A percentile compares a stretch with the other conserved stretches of the same genome.
phyloP scores from a whole-genome alignment of 306 rosid genomes.

The Vicia faba region DNA sequence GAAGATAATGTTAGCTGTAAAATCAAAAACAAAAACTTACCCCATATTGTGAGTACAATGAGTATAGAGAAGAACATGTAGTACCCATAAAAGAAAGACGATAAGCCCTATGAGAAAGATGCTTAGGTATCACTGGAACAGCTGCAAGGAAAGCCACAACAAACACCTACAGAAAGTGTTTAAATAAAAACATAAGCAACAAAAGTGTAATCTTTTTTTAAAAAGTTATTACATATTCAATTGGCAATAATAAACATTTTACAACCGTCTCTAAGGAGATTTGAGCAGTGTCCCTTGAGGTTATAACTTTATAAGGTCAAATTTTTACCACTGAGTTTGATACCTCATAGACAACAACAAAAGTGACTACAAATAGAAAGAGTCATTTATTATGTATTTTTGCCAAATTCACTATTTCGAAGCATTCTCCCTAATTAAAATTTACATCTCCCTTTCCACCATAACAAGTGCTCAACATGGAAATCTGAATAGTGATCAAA shows the following conservation, averaged over 20 bases:
- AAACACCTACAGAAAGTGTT: constrained; percentile 64
- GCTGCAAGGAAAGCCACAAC: constrained; percentile 84
- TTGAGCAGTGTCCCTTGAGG: neutral
- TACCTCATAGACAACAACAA: neutral
- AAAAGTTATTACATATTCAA: neutral
- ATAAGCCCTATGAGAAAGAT: constrained; percentile 84
- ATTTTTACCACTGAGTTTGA: no score
- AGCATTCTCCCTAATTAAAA: constrained; percentile 17
- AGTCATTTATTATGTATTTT: neutral
- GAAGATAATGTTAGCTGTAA: constrained; percentile 15
- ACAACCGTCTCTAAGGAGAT: neutral
- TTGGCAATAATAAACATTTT: neutral
- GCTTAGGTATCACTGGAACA: constrained; percentile 72
- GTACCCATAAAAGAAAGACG: constrained; percentile 92
- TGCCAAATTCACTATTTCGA: neutral
- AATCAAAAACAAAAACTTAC: constrained; percentile 47
- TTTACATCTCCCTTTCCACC: neutral
- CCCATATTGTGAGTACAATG: constrained; percentile 78
- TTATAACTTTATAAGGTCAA: no score
- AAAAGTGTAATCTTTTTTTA: neutral
- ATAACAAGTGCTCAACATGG: neutral
- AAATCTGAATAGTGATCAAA: constrained; percentile 19
- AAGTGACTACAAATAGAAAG: neutral
- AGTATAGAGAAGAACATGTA: constrained; percentile 73
- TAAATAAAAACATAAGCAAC: constrained; percentile 25